Percentiles rank a stretch among this genome's conserved stretches.
These are phyloP conservation scores for Zopfia rhizophila DNA, from an alignment of 2,329 filamentous ascomycete genomes.

Conservation along the genomic window DNA sequence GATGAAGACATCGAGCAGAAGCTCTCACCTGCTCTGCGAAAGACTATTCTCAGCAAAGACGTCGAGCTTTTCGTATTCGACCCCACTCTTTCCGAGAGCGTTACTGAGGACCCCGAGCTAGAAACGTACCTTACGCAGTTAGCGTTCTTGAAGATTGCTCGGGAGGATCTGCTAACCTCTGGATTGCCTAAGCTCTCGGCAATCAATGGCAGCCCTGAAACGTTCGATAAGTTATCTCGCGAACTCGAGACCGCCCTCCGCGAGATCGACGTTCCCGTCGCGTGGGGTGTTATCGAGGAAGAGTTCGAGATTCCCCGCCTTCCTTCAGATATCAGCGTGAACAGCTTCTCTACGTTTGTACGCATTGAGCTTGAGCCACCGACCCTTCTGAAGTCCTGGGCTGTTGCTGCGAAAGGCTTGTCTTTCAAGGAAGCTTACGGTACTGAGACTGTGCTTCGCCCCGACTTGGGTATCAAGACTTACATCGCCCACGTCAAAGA, in stretches of 20 bases:
- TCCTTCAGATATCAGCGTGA: slow-evolving; percentile 74
- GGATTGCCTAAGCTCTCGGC: slow-evolving; percentile 73
- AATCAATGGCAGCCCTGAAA: slow-evolving; percentile 68
- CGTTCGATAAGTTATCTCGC: slow-evolving; percentile 68
- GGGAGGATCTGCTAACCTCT: slow-evolving; percentile 71
- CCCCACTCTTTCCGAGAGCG: slow-evolving; percentile 71
- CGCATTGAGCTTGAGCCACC: slow-evolving; percentile 78
- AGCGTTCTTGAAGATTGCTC: slow-evolving; percentile 82
- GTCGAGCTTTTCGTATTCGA: slow-evolving; percentile 82
- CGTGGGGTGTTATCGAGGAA: slow-evolving; percentile 81
- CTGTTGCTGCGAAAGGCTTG: slow-evolving; percentile 85
- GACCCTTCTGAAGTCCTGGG: slow-evolving; percentile 78
- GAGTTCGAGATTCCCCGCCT: slow-evolving; percentile 63
- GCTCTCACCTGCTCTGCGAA: slow-evolving; percentile 75
- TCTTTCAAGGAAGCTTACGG: slow-evolving; percentile 95
- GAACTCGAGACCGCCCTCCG: slow-evolving; percentile 76
- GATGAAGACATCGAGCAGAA: slow-evolving; percentile 91
- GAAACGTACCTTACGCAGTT: slow-evolving; percentile 79
- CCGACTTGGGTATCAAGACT: slow-evolving; percentile 87
- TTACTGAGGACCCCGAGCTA: slow-evolving; percentile 70
- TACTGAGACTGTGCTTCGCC: slow-evolving; percentile 77
- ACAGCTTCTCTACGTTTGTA: slow-evolving; percentile 84
- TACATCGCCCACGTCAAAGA: slow-evolving; percentile 91
- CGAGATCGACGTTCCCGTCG: slow-evolving; percentile 77
- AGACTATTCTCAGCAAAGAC: slow-evolving; percentile 74